Conservation (phyloP, 768 basidiomycete species). For the Mycena amicta region DNA sequence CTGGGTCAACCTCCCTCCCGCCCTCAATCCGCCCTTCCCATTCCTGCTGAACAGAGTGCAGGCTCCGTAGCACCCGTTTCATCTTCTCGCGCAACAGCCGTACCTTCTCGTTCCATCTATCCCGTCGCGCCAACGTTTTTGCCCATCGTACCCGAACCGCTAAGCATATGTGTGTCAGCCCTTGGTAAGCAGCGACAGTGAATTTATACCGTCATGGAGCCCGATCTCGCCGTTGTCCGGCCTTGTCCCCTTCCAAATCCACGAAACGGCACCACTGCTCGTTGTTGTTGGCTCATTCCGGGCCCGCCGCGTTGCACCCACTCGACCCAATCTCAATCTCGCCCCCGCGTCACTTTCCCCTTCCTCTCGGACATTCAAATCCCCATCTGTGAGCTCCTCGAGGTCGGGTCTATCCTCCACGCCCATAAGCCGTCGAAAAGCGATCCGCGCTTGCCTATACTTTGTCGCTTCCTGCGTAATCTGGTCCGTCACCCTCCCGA, state of each 20-base stretch:
- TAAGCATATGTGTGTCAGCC: too few species aligned
- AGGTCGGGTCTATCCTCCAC: too few species aligned
- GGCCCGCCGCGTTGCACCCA: neutral
- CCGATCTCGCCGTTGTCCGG: neutral
- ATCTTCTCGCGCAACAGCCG: constrained; percentile 24
- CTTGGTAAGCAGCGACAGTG: too few species aligned
- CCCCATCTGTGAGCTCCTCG: neutral
- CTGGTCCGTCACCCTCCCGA: neutral
- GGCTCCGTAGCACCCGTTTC: constrained; percentile 5
- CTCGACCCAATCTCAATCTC: too few species aligned
- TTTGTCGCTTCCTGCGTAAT: neutral
- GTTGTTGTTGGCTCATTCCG: neutral
- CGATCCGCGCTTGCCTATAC: too few species aligned
- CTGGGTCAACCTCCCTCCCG: neutral
- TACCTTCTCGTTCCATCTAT: constrained; percentile 24
- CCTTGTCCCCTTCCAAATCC: constrained; percentile 10
- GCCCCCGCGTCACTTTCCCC: too few species aligned
- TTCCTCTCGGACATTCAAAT: too few species aligned
- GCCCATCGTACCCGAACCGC: too few species aligned
- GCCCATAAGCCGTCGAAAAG: too few species aligned
- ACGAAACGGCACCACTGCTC: neutral
- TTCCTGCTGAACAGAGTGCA: too few species aligned
- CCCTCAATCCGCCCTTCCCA: too few species aligned
- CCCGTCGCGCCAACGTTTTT: constrained; percentile 7
- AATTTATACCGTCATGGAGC: too few species aligned